phyloP scores from a whole-genome alignment of 1,284 basidiomycete species.

The Trametes hirsuta region DNA sequence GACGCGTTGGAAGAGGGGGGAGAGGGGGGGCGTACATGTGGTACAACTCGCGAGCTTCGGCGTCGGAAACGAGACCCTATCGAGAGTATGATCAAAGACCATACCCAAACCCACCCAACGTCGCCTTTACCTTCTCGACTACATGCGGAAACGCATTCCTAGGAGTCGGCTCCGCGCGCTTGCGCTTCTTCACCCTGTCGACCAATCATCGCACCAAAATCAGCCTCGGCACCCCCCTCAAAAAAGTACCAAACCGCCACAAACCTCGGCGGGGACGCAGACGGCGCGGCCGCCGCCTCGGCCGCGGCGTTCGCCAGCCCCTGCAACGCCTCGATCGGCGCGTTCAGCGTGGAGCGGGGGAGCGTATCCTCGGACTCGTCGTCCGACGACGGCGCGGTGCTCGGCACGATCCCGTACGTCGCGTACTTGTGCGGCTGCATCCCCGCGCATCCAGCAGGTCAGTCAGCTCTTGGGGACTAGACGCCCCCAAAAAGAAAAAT shows the following conservation, averaged over 20 bases:
- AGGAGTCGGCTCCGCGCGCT: slow-evolving; percentile 84
- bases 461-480: too few relatives aligned
- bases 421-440: slow-evolving; percentile 73
- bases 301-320: slow-evolving; percentile 92
- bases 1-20: not conserved
- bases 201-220: slow-evolving; percentile 4
- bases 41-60: slow-evolving; percentile 80
- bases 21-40: slow-evolving; percentile 62
- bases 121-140: slow-evolving; percentile 66
- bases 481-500: not conserved
- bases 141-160: slow-evolving; percentile 84
- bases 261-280: slow-evolving; percentile 21
- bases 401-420: slow-evolving; percentile 85
- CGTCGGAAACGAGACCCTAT: slow-evolving; percentile 76
- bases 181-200: slow-evolving; percentile 80
- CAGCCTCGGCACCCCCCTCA: not conserved
- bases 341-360: slow-evolving; percentile 79
- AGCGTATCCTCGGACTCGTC: slow-evolving; percentile 88
- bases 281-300: slow-evolving; percentile 81
- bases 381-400: slow-evolving; percentile 81
- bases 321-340: slow-evolving; percentile 91
- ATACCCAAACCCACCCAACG: not conserved
- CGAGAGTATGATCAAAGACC: not conserved
- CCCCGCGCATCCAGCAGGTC: not conserved
- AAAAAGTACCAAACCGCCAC: not conserved